A percentile compares a stretch with the other conserved stretches of the same genome.
Conservation (phyloP, 345 rosid genomes). For the Diplotaxis tenuifolia region DNA sequence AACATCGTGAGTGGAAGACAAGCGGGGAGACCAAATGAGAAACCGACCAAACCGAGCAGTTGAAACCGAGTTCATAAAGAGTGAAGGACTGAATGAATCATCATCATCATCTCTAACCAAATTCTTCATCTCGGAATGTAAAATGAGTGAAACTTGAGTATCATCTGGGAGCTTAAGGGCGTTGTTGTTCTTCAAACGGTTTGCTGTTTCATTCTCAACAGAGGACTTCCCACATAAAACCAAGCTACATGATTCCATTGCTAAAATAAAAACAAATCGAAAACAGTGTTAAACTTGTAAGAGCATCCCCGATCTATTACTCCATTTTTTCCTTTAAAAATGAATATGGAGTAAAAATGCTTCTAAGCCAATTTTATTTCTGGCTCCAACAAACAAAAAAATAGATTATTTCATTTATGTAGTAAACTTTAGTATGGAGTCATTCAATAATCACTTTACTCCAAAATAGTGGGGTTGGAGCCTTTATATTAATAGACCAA, state of each 20-base stretch:
- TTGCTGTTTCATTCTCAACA: conserved; percentile 52
- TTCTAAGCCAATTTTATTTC: no score
- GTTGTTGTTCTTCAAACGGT: conserved; percentile 43
- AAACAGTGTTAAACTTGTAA: no score
- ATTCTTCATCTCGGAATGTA: conserved; percentile 51
- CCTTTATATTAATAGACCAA: no score
- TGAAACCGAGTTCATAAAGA: conserved; percentile 54
- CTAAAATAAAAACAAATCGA: conserved; percentile 22
- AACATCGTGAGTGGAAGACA: conserved; percentile 78
- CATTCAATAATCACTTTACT: no score
- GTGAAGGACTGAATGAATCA: conserved; percentile 41
- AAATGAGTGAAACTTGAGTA: conserved; percentile 35
- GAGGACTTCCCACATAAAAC: conserved; percentile 66
- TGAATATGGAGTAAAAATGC: no score
- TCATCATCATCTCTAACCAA: conserved; percentile 28
- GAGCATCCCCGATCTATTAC: no score
- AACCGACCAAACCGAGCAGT: conserved; percentile 70
- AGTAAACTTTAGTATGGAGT: no score
- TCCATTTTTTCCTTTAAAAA: no score
- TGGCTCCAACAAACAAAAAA: no score
- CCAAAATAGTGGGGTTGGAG: no score
- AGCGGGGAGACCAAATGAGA: conserved; percentile 77
- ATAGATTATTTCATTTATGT: no score
- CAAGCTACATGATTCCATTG: conserved; percentile 60
- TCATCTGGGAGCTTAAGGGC: conserved; percentile 52